Conservation (phyloP, 768 basidiomycete species). For the Coprinopsis strossmayeri region DNA sequence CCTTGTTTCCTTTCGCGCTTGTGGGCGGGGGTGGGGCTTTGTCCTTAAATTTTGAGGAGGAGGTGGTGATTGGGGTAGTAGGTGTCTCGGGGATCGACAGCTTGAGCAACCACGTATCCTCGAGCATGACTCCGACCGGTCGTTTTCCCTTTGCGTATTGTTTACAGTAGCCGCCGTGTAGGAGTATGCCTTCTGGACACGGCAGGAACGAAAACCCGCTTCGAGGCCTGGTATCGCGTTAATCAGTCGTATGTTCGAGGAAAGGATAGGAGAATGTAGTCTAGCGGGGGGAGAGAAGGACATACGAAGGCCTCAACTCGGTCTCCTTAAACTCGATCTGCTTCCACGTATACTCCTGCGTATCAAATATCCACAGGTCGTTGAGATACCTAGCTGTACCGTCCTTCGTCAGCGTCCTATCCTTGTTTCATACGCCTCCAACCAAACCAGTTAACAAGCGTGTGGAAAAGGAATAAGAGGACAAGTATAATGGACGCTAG, state of each 20-base stretch:
- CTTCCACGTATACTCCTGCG: constrained; percentile 80
- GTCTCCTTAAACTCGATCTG: constrained; percentile 69
- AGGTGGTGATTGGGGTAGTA: constrained; percentile 11
- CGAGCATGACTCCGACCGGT: constrained; percentile 79
- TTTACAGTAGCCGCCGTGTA: constrained; percentile 90
- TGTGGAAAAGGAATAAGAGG: too few relatives aligned
- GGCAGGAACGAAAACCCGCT: constrained; percentile 85
- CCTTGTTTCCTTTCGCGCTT: background rate
- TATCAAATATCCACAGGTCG: constrained; percentile 84
- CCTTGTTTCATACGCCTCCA: too few relatives aligned
- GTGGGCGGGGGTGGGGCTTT: constrained; percentile 18
- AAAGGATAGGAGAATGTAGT: background rate
- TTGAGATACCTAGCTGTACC: constrained; percentile 82
- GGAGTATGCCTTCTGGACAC: constrained; percentile 66
- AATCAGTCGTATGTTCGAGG: background rate
- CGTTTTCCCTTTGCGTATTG: constrained; percentile 84
- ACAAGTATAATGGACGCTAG: background rate
- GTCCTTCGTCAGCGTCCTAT: too few relatives aligned
- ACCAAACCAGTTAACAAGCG: too few relatives aligned
- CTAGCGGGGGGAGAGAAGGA: constrained; percentile 5
- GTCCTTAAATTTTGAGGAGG: constrained; percentile 21
- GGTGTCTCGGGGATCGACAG: constrained; percentile 18
- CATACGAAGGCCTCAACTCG: constrained; percentile 69
- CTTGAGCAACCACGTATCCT: constrained; percentile 87
- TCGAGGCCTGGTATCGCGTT: constrained; percentile 65